Evolutionary conservation across 192 early-diverging fungal species (phyloP), one percentile per base, ranked within the genome.

Genomic region (Funneliformis geosporum): DNA sequence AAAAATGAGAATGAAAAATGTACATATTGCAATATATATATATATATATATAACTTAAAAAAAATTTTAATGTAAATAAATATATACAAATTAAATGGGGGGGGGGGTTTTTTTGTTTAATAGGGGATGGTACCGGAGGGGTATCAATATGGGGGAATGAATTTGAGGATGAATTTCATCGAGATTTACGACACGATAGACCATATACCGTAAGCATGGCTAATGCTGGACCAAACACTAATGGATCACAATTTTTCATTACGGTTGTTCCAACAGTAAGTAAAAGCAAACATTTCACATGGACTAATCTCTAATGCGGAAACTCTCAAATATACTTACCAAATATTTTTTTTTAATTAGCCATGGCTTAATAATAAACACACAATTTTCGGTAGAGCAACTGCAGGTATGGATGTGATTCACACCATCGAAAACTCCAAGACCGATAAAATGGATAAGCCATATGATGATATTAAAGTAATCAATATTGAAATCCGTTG

Each of bases 351-450:
- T 81, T n/a, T 74, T 79, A 21, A 67, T 0, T 83, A 94, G 88
- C 95, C 96, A 28, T 99, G 97, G 97, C 85, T 99, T 21, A 96
- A 99, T 75, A 94, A 96, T 78, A 99, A 99, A 81, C 97, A 99
- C 79, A 96, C 97, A 1, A 90, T 99, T 0, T 99, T 99, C 87
- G 97, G 97, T 8, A 83, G 96, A 23, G 94, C 92, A 0, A 95
- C 93, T 0, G 91, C 92, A 0, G 97, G 97, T 9, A 93, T 96
- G 87, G 97, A 99, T 82, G 95, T 98, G 5, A 90, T 99, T 43
- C 94, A 95, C 62, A 83, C 86, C 61, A 99, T 99, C 61, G 96
- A 97, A 79, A 85, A 87, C 14, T 82, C 88, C 23, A 94, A 94
- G 79, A 90, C 87, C 0, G 96, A 98, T 85, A 96, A 96, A 77